Conservation (phyloP, 73 alveolate genomes). For the Paramecium tetraurelia region DNA sequence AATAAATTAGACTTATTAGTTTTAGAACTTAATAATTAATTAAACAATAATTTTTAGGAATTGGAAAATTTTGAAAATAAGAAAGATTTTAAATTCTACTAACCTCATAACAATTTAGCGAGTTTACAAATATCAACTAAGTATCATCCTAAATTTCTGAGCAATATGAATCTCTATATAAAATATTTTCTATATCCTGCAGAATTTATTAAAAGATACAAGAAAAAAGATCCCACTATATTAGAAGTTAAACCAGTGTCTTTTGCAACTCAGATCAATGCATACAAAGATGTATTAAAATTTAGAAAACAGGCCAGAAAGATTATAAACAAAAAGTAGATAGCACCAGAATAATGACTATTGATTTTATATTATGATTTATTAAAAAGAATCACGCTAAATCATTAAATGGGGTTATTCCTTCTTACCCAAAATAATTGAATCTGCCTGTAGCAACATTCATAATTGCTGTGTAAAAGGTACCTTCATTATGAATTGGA, state of each 20-base stretch:
- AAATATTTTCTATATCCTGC: conserved; percentile 10
- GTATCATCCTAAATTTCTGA: neutral
- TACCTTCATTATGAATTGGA: conserved; percentile 28
- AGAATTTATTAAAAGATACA: neutral
- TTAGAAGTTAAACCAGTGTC: neutral
- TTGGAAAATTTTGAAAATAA: neutral
- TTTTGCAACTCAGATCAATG: neutral
- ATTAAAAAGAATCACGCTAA: neutral
- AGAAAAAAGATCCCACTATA: neutral
- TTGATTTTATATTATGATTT: neutral
- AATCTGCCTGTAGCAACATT: conserved; percentile 14
- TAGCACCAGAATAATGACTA: neutral
- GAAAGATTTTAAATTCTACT: conserved; percentile 1
- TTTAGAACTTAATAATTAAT: neutral
- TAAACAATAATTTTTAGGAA: neutral
- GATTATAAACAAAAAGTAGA: neutral
- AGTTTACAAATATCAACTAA: neutral
- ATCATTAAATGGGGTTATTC: neutral
- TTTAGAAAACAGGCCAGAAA: neutral
- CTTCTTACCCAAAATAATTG: neutral
- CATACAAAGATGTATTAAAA: neutral
- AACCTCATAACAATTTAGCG: neutral
- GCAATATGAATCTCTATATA: neutral
- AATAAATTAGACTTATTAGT: neutral
- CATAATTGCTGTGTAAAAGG: conserved; percentile 22